Evolutionary conservation across 176 grass and related monocot species (phyloP).

Genomic region (Rhynchospora tenuis): DNA sequence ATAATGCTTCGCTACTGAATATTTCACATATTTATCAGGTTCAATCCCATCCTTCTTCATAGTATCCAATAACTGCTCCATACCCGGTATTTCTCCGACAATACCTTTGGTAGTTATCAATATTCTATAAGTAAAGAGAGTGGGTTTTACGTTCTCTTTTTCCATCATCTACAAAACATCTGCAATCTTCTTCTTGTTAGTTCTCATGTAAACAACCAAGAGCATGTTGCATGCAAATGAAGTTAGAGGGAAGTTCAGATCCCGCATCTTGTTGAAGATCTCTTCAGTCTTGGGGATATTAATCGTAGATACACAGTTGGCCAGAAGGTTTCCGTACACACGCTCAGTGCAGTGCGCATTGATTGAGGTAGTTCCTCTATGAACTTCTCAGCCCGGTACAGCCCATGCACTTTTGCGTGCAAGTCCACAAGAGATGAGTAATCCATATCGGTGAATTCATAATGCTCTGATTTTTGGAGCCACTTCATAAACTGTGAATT

Average conservation of each 20-base stretch:
- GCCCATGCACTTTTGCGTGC: conserved; percentile 42
- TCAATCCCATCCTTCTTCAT: conserved; percentile 56
- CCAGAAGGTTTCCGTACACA: conserved; percentile 49
- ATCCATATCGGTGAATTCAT: conserved; percentile 46
- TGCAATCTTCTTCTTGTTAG: conserved; percentile 46
- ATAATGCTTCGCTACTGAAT: conserved; percentile 53
- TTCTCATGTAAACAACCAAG: conserved; percentile 59
- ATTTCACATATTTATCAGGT: conserved; percentile 28
- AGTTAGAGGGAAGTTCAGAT: conserved; percentile 42
- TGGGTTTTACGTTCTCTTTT: conserved; percentile 50
- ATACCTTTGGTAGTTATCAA: conserved; percentile 62
- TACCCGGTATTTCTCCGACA: conserved; percentile 42
- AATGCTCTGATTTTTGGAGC: conserved; percentile 34
- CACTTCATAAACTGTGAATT: conserved; percentile 62
- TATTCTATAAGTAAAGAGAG: conserved; percentile 57
- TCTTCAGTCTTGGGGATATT: conserved; percentile 50
- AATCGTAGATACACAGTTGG: conserved; percentile 33
- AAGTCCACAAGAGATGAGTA: conserved; percentile 69
- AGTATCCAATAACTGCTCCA: conserved; percentile 42
- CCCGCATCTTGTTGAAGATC: conserved; percentile 62
- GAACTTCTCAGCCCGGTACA: conserved; percentile 48
- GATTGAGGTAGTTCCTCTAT: conserved; percentile 40
- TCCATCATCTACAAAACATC: conserved; percentile 71
- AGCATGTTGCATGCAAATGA: conserved; percentile 61
- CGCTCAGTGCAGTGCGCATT: conserved; percentile 43